Conservation (phyloP, 2,329 filamentous ascomycete genomes). For the Ophiocordyceps camponoti-floridani region DNA sequence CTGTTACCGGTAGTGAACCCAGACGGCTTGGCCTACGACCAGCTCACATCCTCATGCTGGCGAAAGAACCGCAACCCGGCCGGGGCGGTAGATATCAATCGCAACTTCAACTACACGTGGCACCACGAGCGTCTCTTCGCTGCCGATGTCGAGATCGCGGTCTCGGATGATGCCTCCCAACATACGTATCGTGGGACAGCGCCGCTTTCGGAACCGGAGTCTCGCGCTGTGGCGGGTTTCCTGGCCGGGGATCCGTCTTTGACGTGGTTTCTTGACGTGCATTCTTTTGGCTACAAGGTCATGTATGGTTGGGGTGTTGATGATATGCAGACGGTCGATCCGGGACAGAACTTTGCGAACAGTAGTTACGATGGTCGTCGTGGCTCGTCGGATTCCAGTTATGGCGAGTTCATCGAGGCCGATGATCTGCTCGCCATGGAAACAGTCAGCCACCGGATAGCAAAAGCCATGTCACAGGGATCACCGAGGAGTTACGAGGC, state of each 20-base stretch:
- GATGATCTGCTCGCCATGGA: conserved; percentile 17
- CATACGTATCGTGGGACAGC: conserved; percentile 26
- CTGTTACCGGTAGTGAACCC: conserved; percentile 34
- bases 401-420: conserved; percentile 25
- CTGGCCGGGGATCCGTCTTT: conserved; percentile 29
- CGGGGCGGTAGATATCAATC: conserved; percentile 35
- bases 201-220: conserved; percentile 37
- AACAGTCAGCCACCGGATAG: conserved; percentile 15
- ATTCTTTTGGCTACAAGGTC: conserved; percentile 32
- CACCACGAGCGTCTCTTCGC: conserved; percentile 28
- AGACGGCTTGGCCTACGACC: conserved; percentile 33
- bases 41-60: conserved; percentile 30
- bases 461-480: conserved; percentile 19
- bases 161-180: too few species aligned
- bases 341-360: conserved; percentile 33
- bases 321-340: conserved; percentile 25
- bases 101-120: conserved; percentile 41
- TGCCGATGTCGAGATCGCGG: conserved; percentile 3
- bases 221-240: conserved; percentile 33
- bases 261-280: conserved; percentile 39
- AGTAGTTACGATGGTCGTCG: conserved; percentile 29
- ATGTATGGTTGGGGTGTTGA: conserved; percentile 41
- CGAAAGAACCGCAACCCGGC: conserved; percentile 31
- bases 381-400: conserved; percentile 25
- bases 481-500: conserved; percentile 18